Base-by-base conservation (phyloP, 768 basidiomycete genomes). In the Panus rudis region DNA sequence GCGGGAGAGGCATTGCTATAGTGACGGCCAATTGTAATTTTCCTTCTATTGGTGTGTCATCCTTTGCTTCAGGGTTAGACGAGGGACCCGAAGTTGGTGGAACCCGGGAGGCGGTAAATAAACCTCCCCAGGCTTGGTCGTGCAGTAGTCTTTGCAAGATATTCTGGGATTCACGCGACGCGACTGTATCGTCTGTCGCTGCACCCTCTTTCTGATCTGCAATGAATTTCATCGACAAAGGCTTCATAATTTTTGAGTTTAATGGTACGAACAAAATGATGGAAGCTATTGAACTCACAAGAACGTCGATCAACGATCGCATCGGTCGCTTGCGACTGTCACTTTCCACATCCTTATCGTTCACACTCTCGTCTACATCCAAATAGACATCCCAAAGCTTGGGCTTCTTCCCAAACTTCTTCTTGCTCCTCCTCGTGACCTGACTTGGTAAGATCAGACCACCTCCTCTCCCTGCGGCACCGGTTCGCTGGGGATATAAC, bases 401-500 rank as follows among this genome's bases (percentile, higher is more conserved):
- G 6, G 33, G 33, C 16, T 35, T 35, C 16, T 35, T 20, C 10
- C 21, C 33, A 14, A 35, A 20, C 21, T 8, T 7, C 7, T 7
- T 20, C n/a, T 17, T 20, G 16, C 16, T 7, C 16, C 33, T 35
- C 33, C 33, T 17, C 16, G n/a, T 20, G 16, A 35, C n/a, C 28
- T n/a, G n/a, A n/a, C n/a, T n/a, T n/a, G 28, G 16, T 16, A 30
- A 30, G 16, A 10, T 30, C 16, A 16, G 10, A 10, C 10, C 28
- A 8, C 8, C 33, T 8, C 8, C 33, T 6, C 10, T 7, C 7
- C 10, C 16, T 6, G 8, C 33, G 8, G 7, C 33, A 16, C 33
- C n/a, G n/a, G n/a, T 35, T 20, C 33, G 33, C 6, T 20, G 7
- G 2, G 52, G 52, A 20, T 50, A 45, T 19, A 54, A 24, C 7